Evolutionary conservation across 148 eudicot genomes (phyloP), one percentile per base, ranked within the genome.

Genomic region (Arctostaphylos glauca): DNA sequence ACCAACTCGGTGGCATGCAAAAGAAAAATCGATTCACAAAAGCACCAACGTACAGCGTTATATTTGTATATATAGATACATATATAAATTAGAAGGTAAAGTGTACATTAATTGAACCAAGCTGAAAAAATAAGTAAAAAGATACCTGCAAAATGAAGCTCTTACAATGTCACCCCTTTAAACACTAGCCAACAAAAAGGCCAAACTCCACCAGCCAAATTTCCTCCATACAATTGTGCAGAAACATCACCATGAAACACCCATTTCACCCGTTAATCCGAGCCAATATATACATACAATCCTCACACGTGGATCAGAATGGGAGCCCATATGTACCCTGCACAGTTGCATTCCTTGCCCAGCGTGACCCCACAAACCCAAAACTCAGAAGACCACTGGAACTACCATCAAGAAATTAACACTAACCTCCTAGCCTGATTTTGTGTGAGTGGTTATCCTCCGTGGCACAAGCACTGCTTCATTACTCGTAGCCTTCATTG

Each of bases 401-500:
- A 56, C 6, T 56, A 41, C 80, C 18, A 78, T 43, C 31, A 41
- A 59, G 54, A 46, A 44, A 60, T 47, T 66, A 66, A 25, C 38
- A 49, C 62, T 66, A 50, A 64, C 68, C 44, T 72, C 85, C 82
- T 80, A 83, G 81, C 85, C 78, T 64, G 82, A 83, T 14, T 66
- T 25, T 3, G 25, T 48, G 38, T 55, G 31, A 9, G 71, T n/a
- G 71, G 72, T 2, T 62, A 58, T 52, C 76, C 31, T 68, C 9
- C 5, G 82, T n/a, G 78, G 77, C 18, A 78, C 85, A 71, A 86
- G 83, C 75, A 86, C 85, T n/a, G 87, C 85, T 78, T 79, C 80
- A 72, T 83, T 86, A 75, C 81, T 80, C 4, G 86, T 77, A 83
- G 83, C 86, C 67, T 86, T 86, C 84, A 59, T 83, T 3, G 82